A percentile compares a stretch with the other conserved stretches of the same genome.
Evolutionary conservation across 352 stramenopile species (phyloP).

Genomic region (Saprolegnia parasitica): DNA sequence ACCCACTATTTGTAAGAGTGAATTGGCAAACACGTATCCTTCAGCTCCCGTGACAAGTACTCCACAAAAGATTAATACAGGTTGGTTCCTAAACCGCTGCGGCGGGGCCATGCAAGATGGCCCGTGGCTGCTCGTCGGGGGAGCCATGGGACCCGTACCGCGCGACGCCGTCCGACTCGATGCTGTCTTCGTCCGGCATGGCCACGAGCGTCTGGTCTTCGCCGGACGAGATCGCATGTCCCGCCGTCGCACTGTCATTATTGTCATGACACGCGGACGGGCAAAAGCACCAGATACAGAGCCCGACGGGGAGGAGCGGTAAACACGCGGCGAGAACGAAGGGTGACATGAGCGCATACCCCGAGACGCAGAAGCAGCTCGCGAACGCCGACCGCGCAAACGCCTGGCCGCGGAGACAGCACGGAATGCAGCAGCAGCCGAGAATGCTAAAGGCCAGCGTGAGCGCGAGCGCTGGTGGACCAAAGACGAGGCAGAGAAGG

Average conservation of each 20-base stretch:
- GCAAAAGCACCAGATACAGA: constrained; percentile 30
- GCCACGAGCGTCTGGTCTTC: not conserved
- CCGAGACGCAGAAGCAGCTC: constrained; percentile 54
- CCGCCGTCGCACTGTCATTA: too few species aligned
- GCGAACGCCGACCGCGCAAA: constrained; percentile 58
- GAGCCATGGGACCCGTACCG: not conserved
- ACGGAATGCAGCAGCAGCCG: constrained; percentile 64
- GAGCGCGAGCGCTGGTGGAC: constrained; percentile 53
- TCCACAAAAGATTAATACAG: not conserved
- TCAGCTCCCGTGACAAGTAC: too few species aligned
- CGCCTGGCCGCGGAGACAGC: constrained; percentile 39
- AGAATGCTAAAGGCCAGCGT: constrained; percentile 50
- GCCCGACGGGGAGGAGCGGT: constrained; percentile 31
- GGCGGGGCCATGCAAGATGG: not conserved
- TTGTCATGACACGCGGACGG: not conserved
- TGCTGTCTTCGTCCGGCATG: not conserved
- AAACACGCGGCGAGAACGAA: constrained; percentile 38
- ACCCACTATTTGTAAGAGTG: too few species aligned
- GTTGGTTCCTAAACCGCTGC: not conserved
- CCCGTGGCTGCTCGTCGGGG: not conserved
- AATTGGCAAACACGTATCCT: too few species aligned
- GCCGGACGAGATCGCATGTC: not conserved
- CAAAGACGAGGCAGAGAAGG: constrained; percentile 60
- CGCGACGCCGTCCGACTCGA: too few species aligned
- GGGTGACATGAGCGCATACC: constrained; percentile 51